Percentiles rank a stretch among this genome's conserved stretches.
Evolutionary conservation across 257 asterid species (phyloP).

Genomic region (Anisodus tanguticus): DNA sequence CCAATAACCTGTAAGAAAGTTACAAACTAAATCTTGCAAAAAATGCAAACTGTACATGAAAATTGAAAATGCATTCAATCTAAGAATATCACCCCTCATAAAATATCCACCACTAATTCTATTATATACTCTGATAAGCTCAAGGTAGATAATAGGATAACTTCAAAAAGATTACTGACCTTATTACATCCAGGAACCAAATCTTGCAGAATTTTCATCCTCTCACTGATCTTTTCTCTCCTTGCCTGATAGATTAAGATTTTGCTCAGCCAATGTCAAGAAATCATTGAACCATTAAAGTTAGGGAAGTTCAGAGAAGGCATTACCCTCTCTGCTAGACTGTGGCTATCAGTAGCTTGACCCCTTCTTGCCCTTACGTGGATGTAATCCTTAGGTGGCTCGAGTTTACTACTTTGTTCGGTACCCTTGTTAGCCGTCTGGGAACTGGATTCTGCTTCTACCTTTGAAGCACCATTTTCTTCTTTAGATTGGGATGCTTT

Average conservation of each 20-base stretch:
- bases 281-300: neutral
- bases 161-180: slow-evolving; percentile 43
- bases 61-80: slow-evolving; percentile 22
- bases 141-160: neutral
- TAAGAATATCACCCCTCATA: neutral
- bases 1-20: slow-evolving; percentile 68
- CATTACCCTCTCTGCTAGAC: slow-evolving; percentile 87
- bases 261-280: neutral
- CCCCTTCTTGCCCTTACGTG: slow-evolving; percentile 98
- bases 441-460: slow-evolving; percentile 62
- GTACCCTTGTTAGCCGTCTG: slow-evolving; percentile 54
- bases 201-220: slow-evolving; percentile 95
- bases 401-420: slow-evolving; percentile 57
- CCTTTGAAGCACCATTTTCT: slow-evolving; percentile 48
- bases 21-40: neutral
- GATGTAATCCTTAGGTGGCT: slow-evolving; percentile 87
- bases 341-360: slow-evolving; percentile 97
- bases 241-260: slow-evolving; percentile 61
- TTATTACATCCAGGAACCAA: slow-evolving; percentile 96
- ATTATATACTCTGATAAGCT: neutral
- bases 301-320: slow-evolving; percentile 17
- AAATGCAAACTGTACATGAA: slow-evolving; percentile 18
- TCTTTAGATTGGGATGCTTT: slow-evolving; percentile 48
- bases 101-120: neutral
- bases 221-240: slow-evolving; percentile 92